Evolutionary conservation across 2,329 filamentous ascomycete species (phyloP), one percentile per base, ranked within the genome.

Genomic region (Aspergillus oerlinghausenensis): DNA sequence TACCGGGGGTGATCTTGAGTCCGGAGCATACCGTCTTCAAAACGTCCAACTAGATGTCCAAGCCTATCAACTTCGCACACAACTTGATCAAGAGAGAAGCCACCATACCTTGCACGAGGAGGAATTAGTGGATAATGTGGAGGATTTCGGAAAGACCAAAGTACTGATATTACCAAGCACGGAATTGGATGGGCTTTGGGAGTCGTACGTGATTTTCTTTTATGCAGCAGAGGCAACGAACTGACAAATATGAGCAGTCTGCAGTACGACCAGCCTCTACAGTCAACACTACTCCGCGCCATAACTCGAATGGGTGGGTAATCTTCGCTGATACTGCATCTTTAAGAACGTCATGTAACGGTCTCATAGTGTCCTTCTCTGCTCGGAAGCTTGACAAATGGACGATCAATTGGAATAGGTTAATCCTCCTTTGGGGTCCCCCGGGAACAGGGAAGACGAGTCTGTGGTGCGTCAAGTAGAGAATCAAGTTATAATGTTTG

Each of bases 371-470:
- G 11, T 58, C 63, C 1, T 67, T 72, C 51, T 67, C 70, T n/a
- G 65, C 70, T 49, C 67, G 66, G 14, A 69, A 66, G 25, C 65
- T 77, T 11, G 70, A 74, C 56, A 65, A 69, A 26, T 68, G 68
- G 54, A 68, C 70, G 1, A 72, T 77, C 59, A 75, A 74, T 55
- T 80, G 77, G 76, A 79, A 79, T 56, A 71, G 75, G 21, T 64
- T 80, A 9, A 90, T 97, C 17, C 80, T 97, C 56, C 85, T 97
- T 50, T 97, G 97, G 75, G 93, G 93, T 0, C 92, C 93, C 4
- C 93, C 93, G 2, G 93, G 93, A 71, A 97, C 93, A 11, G 93
- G 93, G 69, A 97, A 97, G 80, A 96, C 92, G 65, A 65, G 62
- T 32, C 32, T 67, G 3, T 65, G 62, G 56, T 62, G 55, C 19